Conservation (phyloP, 768 basidiomycete genomes). For the Rhodotorula diobovata region DNA sequence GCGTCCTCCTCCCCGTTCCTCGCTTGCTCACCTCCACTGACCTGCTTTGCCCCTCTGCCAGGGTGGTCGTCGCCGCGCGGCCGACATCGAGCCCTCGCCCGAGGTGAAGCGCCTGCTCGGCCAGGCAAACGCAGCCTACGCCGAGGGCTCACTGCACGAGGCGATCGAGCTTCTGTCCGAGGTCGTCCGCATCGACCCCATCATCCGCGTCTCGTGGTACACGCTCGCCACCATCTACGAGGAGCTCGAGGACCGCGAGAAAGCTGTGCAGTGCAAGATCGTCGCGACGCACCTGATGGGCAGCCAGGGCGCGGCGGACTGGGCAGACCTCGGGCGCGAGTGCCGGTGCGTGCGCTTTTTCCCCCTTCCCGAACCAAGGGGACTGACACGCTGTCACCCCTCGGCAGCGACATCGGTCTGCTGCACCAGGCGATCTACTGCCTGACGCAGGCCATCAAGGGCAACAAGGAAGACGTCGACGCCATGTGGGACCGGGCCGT, state of each 20-base stretch:
- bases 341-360: slow-evolving; percentile 57
- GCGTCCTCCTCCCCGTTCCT: not conserved
- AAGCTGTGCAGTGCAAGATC: slow-evolving; percentile 74
- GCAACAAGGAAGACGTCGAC: slow-evolving; percentile 75
- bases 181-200: slow-evolving; percentile 87
- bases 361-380: not conserved
- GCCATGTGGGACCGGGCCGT: slow-evolving; percentile 85
- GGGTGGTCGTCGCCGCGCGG: slow-evolving; percentile 27
- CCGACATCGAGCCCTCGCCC: slow-evolving; percentile 45
- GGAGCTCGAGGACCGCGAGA: slow-evolving; percentile 63
- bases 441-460: slow-evolving; percentile 70
- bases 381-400: not conserved
- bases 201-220: slow-evolving; percentile 75
- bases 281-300: slow-evolving; percentile 84
- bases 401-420: slow-evolving; percentile 60
- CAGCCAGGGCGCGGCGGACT: slow-evolving; percentile 65
- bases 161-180: slow-evolving; percentile 80
- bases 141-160: slow-evolving; percentile 62
- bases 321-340: slow-evolving; percentile 72
- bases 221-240: slow-evolving; percentile 79
- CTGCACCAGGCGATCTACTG: slow-evolving; percentile 88
- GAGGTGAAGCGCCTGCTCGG: slow-evolving; percentile 60
- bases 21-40: not conserved
- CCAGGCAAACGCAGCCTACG: slow-evolving; percentile 79
- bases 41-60: not conserved